Conservation (phyloP, 441 rosid genomes). For the Aleurites moluccanus region DNA sequence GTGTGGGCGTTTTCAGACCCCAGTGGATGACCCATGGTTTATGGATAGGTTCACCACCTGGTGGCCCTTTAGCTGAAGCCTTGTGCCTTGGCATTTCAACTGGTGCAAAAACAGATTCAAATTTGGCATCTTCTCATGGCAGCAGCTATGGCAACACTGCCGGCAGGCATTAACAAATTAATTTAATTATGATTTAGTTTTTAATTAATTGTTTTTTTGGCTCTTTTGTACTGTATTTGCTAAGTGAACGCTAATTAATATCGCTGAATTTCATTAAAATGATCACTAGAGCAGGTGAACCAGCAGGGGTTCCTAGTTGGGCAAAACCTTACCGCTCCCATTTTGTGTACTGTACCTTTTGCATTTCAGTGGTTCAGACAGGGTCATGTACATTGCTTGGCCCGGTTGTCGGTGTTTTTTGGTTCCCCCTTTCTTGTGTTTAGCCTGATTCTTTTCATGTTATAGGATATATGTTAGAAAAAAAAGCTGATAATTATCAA, state of each 20-base stretch:
- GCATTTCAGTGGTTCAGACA: neutral
- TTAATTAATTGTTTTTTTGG: too few species aligned
- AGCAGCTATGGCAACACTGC: slow-evolving; percentile 14
- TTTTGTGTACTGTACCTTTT: too few species aligned
- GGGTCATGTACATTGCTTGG: neutral
- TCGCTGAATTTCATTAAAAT: neutral
- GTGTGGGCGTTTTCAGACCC: slow-evolving; percentile 25
- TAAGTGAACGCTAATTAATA: neutral
- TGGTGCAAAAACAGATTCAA: slow-evolving; percentile 31
- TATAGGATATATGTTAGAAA: too few species aligned
- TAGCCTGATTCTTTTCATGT: too few species aligned
- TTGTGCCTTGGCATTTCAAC: slow-evolving; percentile 64
- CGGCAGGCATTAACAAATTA: neutral
- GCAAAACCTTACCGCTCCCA: neutral
- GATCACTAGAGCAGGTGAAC: neutral
- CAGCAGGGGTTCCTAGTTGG: neutral
- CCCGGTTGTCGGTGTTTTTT: too few species aligned
- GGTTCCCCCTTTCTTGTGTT: neutral
- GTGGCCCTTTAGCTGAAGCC: slow-evolving; percentile 76
- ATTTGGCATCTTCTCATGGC: slow-evolving; percentile 16
- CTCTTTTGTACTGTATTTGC: neutral
- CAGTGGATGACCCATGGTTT: slow-evolving; percentile 43
- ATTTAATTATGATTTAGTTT: too few species aligned
- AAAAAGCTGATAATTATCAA: too few species aligned
- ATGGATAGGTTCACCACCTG: slow-evolving; percentile 61